phyloP scores from a whole-genome alignment of 139 green algal species.

The Coelastrella sp. region DNA sequence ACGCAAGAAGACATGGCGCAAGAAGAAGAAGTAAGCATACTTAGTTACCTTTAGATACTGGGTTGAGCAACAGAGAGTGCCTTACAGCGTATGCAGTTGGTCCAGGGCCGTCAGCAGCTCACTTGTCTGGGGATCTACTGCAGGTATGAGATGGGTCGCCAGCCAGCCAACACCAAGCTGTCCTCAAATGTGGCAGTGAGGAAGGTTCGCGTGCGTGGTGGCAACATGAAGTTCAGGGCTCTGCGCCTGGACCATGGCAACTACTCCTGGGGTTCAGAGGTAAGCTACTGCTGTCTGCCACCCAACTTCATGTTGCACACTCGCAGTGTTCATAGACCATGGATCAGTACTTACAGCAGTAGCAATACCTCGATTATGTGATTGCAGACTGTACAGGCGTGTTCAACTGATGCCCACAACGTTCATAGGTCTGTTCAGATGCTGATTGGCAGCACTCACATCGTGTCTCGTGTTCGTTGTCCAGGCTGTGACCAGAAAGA shows the following conservation, averaged over 20 bases:
- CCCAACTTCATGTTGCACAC: background rate
- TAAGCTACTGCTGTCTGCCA: slow-evolving; percentile 17
- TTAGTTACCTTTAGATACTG: too few relatives aligned
- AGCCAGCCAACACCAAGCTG: slow-evolving; percentile 97
- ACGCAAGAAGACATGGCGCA: slow-evolving; percentile 97
- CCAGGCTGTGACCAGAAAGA: slow-evolving; percentile 92
- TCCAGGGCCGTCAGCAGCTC: background rate
- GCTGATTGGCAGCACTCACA: too few relatives aligned
- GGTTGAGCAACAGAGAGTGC: too few relatives aligned
- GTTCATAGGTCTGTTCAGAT: too few relatives aligned
- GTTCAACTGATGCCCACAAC: too few relatives aligned
- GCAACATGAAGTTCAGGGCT: slow-evolving; percentile 98
- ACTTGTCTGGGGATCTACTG: slow-evolving; percentile 19
- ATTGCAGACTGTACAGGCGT: too few relatives aligned
- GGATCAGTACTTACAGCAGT: background rate
- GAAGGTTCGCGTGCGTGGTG: slow-evolving; percentile 91
- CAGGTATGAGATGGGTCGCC: slow-evolving; percentile 98
- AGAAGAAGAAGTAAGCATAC: slow-evolving; percentile 99
- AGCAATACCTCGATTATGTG: too few relatives aligned
- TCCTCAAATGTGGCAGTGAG: slow-evolving; percentile 91
- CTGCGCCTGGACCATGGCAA: slow-evolving; percentile 97
- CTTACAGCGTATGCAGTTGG: background rate
- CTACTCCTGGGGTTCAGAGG: slow-evolving; percentile 92
- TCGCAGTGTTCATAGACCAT: background rate
- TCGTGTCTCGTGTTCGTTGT: background rate